phyloP scores from a whole-genome alignment of 352 stramenopile genomes.

The Phytopythium oedochilum region DNA sequence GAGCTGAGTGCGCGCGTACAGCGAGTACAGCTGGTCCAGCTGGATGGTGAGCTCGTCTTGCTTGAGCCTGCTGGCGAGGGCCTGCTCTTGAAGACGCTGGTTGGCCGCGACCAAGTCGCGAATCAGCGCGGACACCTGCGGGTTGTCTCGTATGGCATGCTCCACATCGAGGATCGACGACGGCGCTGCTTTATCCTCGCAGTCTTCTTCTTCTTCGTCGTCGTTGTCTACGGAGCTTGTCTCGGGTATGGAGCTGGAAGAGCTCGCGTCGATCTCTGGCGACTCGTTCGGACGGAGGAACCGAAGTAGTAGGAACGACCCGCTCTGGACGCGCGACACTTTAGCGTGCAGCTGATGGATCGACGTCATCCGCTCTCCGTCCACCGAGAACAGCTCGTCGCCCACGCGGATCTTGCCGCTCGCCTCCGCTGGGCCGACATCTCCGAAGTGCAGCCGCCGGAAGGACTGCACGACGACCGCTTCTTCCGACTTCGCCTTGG shows the following conservation, averaged over 20 bases:
- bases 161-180: not conserved
- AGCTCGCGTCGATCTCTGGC: not conserved
- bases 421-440: constrained; percentile 46
- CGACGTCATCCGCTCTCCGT: constrained; percentile 27
- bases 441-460: constrained; percentile 22
- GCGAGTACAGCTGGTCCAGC: constrained; percentile 53
- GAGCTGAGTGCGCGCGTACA: constrained; percentile 43
- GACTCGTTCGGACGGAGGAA: constrained; percentile 19
- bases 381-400: constrained; percentile 36
- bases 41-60: constrained; percentile 58
- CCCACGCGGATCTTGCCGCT: constrained; percentile 33
- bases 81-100: constrained; percentile 37
- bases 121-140: constrained; percentile 30
- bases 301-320: constrained; percentile 36
- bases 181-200: not conserved
- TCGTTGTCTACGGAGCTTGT: not conserved
- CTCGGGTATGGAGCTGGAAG: not conserved
- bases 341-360: constrained; percentile 28
- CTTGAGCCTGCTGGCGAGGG: constrained; percentile 43
- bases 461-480: constrained; percentile 39
- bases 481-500: not conserved
- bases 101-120: constrained; percentile 38
- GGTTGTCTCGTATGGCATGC: constrained; percentile 9
- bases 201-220: not conserved
- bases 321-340: not conserved